Evolutionary conservation across 2,329 filamentous ascomycete species (phyloP), one percentile per base, ranked within the genome.

Genomic region (Curvularia lunata): DNA sequence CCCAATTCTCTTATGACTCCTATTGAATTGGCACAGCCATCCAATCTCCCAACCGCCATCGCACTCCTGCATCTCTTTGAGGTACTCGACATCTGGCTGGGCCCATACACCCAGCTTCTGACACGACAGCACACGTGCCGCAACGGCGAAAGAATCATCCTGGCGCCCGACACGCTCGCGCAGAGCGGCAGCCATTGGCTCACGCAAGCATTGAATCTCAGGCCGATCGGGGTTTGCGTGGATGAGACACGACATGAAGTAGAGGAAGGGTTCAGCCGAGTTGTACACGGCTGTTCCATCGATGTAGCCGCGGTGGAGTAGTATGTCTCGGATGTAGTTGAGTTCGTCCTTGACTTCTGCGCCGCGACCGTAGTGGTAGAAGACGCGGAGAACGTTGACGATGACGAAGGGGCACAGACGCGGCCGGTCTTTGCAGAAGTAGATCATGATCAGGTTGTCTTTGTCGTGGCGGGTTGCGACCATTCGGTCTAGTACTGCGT

Each of bases 361-460:
- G 25, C 67, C 67, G 8, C 75, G 73, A 6, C 61, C 56, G 55
- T 72, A 72, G 10, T 62, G 58, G 56, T 74, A 74, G 52, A 77
- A 77, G 41, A 64, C 66, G 13, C 62, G 64, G 10, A 77, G 59
- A 1, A 77, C 68, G 38, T 78, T 78, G 40, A 65, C 60, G 47
- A 71, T 67, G 13, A 77, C 72, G 7, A 74, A 62, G 1, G 69
- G 57, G 37, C 73, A 68, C 23, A 66, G 54, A 34, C 75, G 72
- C 5, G 65, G 66, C 19, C 65, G 63, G 3, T 51, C 53, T 10
- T 47, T 52, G 55, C 70, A 67, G 41, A 75, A 76, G 59, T 78
- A 77, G 2, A 66, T 69, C 67, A 76, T 51, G 75, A 80, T 68
- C 70, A 76, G 48, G 69, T 72, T 54, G 77, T 82, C 54, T 65